Evolutionary conservation across 176 grass and related monocot genomes (phyloP).

Genomic region (Cocos nucifera): DNA sequence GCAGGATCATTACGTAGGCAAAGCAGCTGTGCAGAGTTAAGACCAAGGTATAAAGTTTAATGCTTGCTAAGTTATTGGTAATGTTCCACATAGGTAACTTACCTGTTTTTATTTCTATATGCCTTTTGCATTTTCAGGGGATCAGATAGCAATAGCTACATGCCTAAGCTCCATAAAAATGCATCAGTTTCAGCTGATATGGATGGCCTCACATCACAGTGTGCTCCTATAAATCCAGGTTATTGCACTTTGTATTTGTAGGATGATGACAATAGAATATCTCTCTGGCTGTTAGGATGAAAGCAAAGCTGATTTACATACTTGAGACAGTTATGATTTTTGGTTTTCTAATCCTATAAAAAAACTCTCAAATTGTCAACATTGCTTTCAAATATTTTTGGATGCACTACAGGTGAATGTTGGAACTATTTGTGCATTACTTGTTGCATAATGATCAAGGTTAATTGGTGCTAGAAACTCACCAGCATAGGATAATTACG

Average conservation of each 20-base stretch:
- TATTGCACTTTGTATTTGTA: constrained; percentile 16
- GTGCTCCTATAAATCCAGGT: constrained; percentile 43
- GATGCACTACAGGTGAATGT: too few relatives aligned
- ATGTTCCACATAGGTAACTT: background rate
- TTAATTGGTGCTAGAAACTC: too few relatives aligned
- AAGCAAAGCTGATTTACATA: too few relatives aligned
- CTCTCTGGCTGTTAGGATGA: too few relatives aligned
- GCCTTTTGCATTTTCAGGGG: constrained; percentile 28
- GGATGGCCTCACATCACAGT: constrained; percentile 40
- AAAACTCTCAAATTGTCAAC: too few relatives aligned
- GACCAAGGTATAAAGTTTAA: constrained; percentile 35
- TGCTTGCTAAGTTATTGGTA: constrained; percentile 1
- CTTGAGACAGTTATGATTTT: too few relatives aligned
- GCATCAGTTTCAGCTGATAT: constrained; percentile 56
- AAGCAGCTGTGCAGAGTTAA: constrained; percentile 41
- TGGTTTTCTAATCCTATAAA: too few relatives aligned
- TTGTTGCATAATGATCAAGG: too few relatives aligned
- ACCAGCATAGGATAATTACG: too few relatives aligned
- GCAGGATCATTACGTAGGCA: constrained; percentile 53
- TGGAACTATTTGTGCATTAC: too few relatives aligned
- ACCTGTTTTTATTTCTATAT: constrained; percentile 1
- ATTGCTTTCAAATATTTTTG: too few relatives aligned
- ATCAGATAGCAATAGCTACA: constrained; percentile 31
- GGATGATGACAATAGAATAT: too few relatives aligned
- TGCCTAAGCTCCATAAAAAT: constrained; percentile 43